Conservation (phyloP, 768 basidiomycete genomes). For the Suillus weaverae region DNA sequence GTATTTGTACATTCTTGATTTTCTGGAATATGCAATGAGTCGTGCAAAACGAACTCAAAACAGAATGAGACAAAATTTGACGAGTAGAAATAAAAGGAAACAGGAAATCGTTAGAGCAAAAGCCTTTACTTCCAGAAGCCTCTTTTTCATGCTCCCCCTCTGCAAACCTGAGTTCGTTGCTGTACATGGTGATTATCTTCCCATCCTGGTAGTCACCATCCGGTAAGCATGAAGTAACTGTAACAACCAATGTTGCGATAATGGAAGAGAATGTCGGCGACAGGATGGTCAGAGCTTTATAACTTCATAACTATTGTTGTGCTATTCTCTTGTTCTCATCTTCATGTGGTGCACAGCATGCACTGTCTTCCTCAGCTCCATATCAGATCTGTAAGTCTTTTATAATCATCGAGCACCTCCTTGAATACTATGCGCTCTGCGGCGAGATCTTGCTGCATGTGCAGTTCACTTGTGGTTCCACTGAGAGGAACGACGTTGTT, state of each 20-base stretch:
- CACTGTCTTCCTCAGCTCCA: slow-evolving; percentile 23
- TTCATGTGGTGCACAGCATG: not conserved
- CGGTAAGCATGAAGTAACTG: not conserved
- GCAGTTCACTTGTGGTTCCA: slow-evolving; percentile 66
- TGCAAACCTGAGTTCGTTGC: not conserved
- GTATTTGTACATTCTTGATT: not conserved
- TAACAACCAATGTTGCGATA: not conserved
- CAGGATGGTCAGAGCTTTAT: not conserved
- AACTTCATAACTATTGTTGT: not conserved
- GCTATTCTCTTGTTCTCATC: not conserved
- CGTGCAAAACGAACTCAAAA: too few species aligned
- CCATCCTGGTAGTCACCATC: not conserved
- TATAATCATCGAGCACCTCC: slow-evolving; percentile 27
- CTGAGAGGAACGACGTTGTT: slow-evolving; percentile 71
- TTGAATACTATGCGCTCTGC: slow-evolving; percentile 39
- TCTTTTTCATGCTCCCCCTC: not conserved
- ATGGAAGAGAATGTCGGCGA: too few species aligned
- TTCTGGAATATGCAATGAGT: not conserved
- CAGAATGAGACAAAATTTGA: too few species aligned
- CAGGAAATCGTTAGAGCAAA: not conserved
- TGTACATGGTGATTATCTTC: not conserved
- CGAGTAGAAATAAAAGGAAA: not conserved
- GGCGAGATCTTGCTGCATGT: slow-evolving; percentile 67
- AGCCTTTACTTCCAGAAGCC: not conserved
- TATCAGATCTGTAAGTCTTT: slow-evolving; percentile 28